Evolutionary conservation across 1,284 basidiomycete species (phyloP).

Genomic region (Cryptococcus sp.): DNA sequence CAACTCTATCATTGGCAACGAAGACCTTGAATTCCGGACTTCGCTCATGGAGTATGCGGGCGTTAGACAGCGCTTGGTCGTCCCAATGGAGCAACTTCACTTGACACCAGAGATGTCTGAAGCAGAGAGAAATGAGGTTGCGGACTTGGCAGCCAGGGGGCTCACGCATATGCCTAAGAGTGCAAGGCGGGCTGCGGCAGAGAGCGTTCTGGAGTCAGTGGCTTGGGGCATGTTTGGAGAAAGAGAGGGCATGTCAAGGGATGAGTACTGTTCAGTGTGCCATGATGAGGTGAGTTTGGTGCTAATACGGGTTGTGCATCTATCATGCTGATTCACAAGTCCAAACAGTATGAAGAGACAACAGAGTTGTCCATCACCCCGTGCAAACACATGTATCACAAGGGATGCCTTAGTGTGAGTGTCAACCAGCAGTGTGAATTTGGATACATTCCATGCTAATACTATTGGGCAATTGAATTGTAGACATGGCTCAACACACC

Average conservation of each 20-base stretch:
- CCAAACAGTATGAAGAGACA: constrained; percentile 24
- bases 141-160: constrained; percentile 6
- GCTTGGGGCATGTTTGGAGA: constrained; percentile 14
- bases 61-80: too few species aligned
- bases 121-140: constrained; percentile 12
- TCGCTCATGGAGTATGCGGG: too few species aligned
- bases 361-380: constrained; percentile 31
- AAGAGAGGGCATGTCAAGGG: constrained; percentile 24
- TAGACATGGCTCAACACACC: constrained; percentile 39
- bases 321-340: constrained; percentile 6
- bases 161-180: constrained; percentile 10
- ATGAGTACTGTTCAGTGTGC: constrained; percentile 36
- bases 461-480: not conserved
- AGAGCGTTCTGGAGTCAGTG: constrained; percentile 14
- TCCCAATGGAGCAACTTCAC: not conserved
- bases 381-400: constrained; percentile 46
- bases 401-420: constrained; percentile 36
- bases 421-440: not conserved
- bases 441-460: not conserved
- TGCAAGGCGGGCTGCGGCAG: constrained; percentile 15
- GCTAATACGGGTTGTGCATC: not conserved
- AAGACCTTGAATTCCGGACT: too few species aligned
- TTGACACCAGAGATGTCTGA: constrained; percentile 17
- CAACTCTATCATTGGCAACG: too few species aligned
- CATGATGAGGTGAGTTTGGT: constrained; percentile 30